Evolutionary conservation across 805 yeast genomes (phyloP), one percentile per base, ranked within the genome.

Genomic region (Metschnikowia peoriensis): DNA sequence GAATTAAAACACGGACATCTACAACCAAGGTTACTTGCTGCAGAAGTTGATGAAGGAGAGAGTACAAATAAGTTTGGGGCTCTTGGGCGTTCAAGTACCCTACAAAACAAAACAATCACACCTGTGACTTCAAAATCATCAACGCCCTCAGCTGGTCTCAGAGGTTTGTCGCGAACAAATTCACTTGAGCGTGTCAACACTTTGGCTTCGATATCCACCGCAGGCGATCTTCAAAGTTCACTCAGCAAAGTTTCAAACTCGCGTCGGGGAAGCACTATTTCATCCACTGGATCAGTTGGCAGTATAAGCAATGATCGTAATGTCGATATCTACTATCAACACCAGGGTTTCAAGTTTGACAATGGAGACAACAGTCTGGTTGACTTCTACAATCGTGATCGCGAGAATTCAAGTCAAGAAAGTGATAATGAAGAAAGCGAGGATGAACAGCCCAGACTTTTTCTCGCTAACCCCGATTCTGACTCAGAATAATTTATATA

Each of bases 11-110:
- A 84, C 63, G 86, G 87, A 6, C 82, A 75, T 62, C 72, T 81
- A 52, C 78, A 82, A 49, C 88, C 87, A 28, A 76, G 89, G 44
- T 74, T 87, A 68, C 72, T 88, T 54, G 93, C 92, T 1, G 80
- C 86, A 27, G 94, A 87, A 65, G 84, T 87, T 38, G 92, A 85
- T 56, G 89, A 86, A 28, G 58, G 53, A 9, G 63, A 52, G 7
- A 42, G 27, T 28, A 50, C 55, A 38, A 54, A 54, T 37, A 52
- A 45, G 17, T 58, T 58, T 41, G 61, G 62, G 40, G 40, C 47
- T 10, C 50, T 49, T 7, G 53, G 53, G 12, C 42, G 53, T 12
- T 50, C 53, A 15, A 50, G 48, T 38, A 50, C 53, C 35, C 32
- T 50, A 14, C 53, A 50, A 28, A 45, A 50, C 32, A 51, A 46